Evolutionary conservation across 495 filamentous ascomycete genomes (phyloP), one percentile per base, ranked within the genome.

Genomic region (Xylaria flabelliformis): DNA sequence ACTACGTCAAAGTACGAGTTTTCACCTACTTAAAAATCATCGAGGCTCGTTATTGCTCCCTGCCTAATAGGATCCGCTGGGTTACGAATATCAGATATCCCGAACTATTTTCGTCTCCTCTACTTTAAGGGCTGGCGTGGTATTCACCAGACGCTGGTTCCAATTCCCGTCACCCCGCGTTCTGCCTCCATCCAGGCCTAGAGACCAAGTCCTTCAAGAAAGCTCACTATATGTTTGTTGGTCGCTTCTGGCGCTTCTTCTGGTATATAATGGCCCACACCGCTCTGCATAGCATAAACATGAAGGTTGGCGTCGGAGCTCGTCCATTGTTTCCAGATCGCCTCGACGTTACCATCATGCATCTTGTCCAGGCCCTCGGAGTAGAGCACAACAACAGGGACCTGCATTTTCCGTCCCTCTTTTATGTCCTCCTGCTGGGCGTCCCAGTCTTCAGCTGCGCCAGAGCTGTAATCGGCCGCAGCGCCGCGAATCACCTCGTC

Each of bases 201-300:
- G 1, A 65, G 42, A 1, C 63, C 63, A 65, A 70, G 34, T 39
- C 41, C 72, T 9, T 66, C 63, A 58, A 78, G 42, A 67, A 82
- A 84, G 34, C 10, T 53, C 24, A 70, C 56, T 32, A 86, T 66
- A n/a, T 71, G 72, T 42, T 79, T 72, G 26, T 80, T 75, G 13
- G 78, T 78, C 62, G 78, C 76, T 50, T 84, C 79, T 19, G 82
- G 80, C n/a, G 76, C 82, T 77, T 88, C 85, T 76, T 88, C 86
- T 7, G 83, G 81, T 26, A 85, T 56, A 75, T 84, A 88, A 81
- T 89, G 87, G 10, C 87, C 86, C 42, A 80, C 79, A 1, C 81
- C 84, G 67, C 83, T 76, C 12, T 73, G 80, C 53, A 88, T 63
- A 7, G 72, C 79, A 19, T 72, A 65, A 13, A 67, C 67, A 70